A percentile compares a stretch with the other conserved stretches of the same genome.
Evolutionary conservation across 176 grass and related monocot genomes (phyloP).

Genomic region (Musa schizocarpa): DNA sequence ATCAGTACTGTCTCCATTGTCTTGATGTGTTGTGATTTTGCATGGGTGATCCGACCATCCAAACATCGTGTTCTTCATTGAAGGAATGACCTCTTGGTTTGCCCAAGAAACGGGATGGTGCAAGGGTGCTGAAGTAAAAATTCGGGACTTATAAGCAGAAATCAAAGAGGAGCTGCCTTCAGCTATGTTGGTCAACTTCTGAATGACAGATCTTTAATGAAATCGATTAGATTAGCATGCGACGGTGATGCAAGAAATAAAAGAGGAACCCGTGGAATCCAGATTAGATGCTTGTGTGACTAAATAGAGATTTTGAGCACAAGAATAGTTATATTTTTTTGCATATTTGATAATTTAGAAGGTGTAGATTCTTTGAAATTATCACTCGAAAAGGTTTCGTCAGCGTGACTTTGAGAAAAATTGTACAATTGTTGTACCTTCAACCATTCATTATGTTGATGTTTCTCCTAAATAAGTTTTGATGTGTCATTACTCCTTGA

Average conservation of each 20-base stretch:
- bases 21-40: conserved; percentile 48
- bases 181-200: neutral
- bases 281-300: no score
- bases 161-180: neutral
- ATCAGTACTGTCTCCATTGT: conserved; percentile 65
- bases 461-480: no score
- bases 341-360: no score
- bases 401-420: no score
- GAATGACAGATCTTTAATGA: neutral
- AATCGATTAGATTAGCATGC: neutral
- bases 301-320: neutral
- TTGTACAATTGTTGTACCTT: no score
- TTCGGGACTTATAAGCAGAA: neutral
- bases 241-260: neutral
- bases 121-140: neutral
- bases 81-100: neutral
- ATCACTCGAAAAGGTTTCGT: no score
- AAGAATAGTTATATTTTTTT: no score
- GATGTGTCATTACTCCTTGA: no score
- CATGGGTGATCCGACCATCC: neutral
- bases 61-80: neutral
- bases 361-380: no score
- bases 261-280: no score
- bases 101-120: neutral
- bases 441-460: no score